These are phyloP conservation scores for Marchantia paleacea DNA, from an alignment of 225 moss, liverwort and hornwort species.

Conservation along the genomic window DNA sequence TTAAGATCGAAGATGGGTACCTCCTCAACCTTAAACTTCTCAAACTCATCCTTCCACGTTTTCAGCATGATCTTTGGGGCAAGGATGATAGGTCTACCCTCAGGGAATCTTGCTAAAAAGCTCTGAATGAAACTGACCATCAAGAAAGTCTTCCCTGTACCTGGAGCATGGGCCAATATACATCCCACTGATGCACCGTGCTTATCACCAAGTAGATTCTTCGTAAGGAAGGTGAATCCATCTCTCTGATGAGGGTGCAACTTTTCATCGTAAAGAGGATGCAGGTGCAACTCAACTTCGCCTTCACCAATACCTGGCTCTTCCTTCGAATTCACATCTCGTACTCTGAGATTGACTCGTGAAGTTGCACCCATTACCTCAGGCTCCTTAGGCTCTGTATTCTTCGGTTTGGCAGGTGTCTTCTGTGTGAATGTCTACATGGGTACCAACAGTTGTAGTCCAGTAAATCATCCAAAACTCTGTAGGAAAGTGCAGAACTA, in stretches of 20 bases:
- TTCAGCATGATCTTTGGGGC: conserved; percentile 92
- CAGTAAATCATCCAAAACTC: neutral
- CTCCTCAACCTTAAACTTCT: conserved; percentile 73
- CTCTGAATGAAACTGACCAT: conserved; percentile 87
- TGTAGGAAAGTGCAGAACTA: too few species aligned
- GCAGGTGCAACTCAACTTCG: conserved; percentile 37
- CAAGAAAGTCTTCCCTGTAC: conserved; percentile 85
- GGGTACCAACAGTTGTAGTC: neutral
- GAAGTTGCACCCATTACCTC: neutral
- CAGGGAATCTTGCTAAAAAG: conserved; percentile 59
- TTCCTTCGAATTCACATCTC: neutral
- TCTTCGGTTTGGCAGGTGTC: neutral
- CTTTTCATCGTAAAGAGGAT: conserved; percentile 41
- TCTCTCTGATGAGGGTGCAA: conserved; percentile 78
- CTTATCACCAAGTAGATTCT: conserved; percentile 58
- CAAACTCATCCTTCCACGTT: conserved; percentile 70
- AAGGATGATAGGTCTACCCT: conserved; percentile 70
- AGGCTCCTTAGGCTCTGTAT: conserved; percentile 6
- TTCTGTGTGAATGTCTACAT: neutral
- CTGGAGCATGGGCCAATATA: conserved; percentile 91
- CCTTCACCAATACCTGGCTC: neutral
- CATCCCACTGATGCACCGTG: conserved; percentile 64
- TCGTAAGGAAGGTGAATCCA: conserved; percentile 70
- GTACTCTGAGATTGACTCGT: conserved; percentile 16
- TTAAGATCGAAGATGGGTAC: conserved; percentile 45